phyloP scores from a whole-genome alignment of 2,329 filamentous ascomycete species.

The Fusarium falciforme region DNA sequence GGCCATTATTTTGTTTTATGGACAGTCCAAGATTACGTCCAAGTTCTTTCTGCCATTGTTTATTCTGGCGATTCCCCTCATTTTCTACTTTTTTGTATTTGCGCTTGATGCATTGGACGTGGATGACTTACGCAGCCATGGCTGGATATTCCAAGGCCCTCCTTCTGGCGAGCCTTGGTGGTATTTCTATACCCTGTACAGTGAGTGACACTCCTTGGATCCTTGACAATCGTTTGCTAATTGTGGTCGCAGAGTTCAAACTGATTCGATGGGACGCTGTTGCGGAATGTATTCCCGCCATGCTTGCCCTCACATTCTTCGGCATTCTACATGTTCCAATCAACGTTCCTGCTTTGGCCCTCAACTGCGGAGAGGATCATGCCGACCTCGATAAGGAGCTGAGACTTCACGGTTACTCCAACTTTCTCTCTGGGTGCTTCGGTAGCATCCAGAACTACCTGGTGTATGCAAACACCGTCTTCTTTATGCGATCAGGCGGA shows the following conservation, averaged over 20 bases:
- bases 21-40: slow-evolving; percentile 80
- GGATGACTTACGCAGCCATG: slow-evolving; percentile 73
- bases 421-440: slow-evolving; percentile 84
- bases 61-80: slow-evolving; percentile 80
- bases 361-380: slow-evolving; percentile 92
- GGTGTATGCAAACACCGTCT: slow-evolving; percentile 96
- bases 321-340: slow-evolving; percentile 97
- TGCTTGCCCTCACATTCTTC: slow-evolving; percentile 98
- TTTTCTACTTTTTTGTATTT: slow-evolving; percentile 83
- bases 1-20: slow-evolving; percentile 79
- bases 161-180: slow-evolving; percentile 91
- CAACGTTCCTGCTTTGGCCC: slow-evolving; percentile 92
- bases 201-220: slow-evolving; percentile 61
- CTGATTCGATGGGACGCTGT: slow-evolving; percentile 87
- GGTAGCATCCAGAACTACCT: slow-evolving; percentile 98
- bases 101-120: slow-evolving; percentile 76
- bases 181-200: slow-evolving; percentile 96
- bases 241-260: slow-evolving; percentile 72
- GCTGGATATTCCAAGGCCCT: slow-evolving; percentile 94
- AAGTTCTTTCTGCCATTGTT: slow-evolving; percentile 89
- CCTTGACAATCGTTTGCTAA: not conserved
- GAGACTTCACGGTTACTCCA: slow-evolving; percentile 92
- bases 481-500: slow-evolving; percentile 94
- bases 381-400: slow-evolving; percentile 91
- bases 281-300: slow-evolving; percentile 86